Conservation (phyloP, 441 rosid species). For the Syzygium malaccense region DNA sequence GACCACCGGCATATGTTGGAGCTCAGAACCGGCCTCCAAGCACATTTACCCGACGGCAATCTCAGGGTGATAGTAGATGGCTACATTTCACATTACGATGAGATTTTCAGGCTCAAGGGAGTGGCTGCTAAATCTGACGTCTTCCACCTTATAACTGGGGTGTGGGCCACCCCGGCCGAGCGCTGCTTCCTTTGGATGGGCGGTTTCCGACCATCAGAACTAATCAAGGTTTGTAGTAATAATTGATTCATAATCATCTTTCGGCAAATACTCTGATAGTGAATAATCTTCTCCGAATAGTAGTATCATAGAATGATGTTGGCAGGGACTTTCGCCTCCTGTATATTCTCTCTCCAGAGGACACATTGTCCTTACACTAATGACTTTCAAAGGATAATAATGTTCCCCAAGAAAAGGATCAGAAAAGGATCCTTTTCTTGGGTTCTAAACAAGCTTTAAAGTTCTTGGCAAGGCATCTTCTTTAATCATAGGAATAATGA, state of each 20-base stretch:
- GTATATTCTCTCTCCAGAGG: background rate
- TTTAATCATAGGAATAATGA: background rate
- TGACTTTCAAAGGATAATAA: background rate
- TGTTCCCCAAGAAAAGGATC: background rate
- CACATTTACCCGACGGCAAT: conserved; percentile 49
- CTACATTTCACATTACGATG: conserved; percentile 58
- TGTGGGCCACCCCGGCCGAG: conserved; percentile 63
- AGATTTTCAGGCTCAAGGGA: conserved; percentile 41
- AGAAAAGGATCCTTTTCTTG: background rate
- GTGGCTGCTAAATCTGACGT: conserved; percentile 52
- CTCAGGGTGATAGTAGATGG: conserved; percentile 51
- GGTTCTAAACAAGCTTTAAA: background rate
- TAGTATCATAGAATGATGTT: background rate
- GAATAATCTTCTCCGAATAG: background rate
- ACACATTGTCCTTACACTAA: background rate
- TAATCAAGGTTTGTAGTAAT: conserved; percentile 41
- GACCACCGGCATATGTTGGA: conserved; percentile 61
- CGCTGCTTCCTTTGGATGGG: conserved; percentile 85
- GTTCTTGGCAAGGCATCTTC: background rate
- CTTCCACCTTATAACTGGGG: conserved; percentile 58
- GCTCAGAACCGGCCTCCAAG: conserved; percentile 50
- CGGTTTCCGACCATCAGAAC: conserved; percentile 72
- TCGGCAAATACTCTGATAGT: background rate
- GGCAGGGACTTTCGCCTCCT: background rate
- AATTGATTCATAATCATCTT: background rate